Evolutionary conservation across 345 rosid genomes (phyloP).

Genomic region (Euclidium syriacum): DNA sequence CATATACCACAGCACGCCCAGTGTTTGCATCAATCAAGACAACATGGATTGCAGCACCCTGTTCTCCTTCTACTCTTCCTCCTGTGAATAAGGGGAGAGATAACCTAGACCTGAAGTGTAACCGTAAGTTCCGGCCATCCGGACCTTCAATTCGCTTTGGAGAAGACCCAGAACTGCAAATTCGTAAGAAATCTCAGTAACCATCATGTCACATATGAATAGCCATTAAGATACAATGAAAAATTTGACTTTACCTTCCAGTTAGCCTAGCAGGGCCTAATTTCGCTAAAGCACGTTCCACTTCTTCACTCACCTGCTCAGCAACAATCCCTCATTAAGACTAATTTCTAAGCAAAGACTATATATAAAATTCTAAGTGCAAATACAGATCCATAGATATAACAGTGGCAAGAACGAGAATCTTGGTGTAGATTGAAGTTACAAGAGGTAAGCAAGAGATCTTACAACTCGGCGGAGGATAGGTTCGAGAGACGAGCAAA

Average conservation of each 20-base stretch:
- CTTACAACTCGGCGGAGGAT: conserved; percentile 98
- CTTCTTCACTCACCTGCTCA: conserved; percentile 98
- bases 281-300: conserved; percentile 97
- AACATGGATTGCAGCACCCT: conserved; percentile 88
- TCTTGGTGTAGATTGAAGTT: not conserved
- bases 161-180: conserved; percentile 52
- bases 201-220: not conserved
- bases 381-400: not conserved
- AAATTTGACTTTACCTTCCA: conserved; percentile 48
- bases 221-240: not conserved
- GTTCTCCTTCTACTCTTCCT: conserved; percentile 98
- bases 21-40: conserved; percentile 65
- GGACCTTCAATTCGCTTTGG: conserved; percentile 93
- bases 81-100: conserved; percentile 98
- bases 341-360: not conserved
- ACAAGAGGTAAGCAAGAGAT: not conserved
- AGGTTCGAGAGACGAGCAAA: conserved; percentile 96
- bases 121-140: conserved; percentile 67
- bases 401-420: not conserved
- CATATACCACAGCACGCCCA: conserved; percentile 68
- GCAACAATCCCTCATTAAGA: not conserved
- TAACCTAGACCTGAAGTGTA: conserved; percentile 78
- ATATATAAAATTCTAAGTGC: not conserved
- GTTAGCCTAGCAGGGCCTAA: conserved; percentile 83
- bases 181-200: conserved; percentile 3